Percentiles rank a stretch among this genome's conserved stretches.
These are phyloP conservation scores for Thelonectria blattea DNA, from an alignment of 2,329 filamentous ascomycete species.

Conservation along the genomic window DNA sequence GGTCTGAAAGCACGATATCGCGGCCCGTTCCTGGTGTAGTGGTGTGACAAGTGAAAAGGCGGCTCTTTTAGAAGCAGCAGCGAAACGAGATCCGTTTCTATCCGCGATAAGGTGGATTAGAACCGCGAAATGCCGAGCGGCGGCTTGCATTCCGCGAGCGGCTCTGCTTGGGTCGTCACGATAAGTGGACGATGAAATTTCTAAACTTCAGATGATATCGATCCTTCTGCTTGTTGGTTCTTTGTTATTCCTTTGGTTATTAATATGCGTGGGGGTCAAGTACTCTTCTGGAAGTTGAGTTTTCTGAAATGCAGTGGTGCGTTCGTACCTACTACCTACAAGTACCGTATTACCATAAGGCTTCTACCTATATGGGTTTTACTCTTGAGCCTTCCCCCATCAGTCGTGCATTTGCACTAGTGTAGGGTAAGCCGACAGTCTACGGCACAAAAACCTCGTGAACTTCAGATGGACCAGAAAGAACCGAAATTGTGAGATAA, in stretches of 20 bases:
- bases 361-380: no score
- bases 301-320: no score
- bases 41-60: constrained; percentile 3
- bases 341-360: no score
- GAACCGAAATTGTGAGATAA: no score
- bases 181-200: background rate
- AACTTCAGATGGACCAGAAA: no score
- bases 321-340: no score
- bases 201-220: background rate
- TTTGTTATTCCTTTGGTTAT: background rate
- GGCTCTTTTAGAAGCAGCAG: background rate
- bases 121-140: constrained; percentile 4
- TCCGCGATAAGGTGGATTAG: constrained; percentile 8
- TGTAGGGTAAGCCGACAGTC: no score
- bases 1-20: constrained; percentile 6
- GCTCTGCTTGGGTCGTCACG: background rate
- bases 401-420: no score
- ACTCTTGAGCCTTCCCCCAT: no score
- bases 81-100: constrained; percentile 2
- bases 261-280: no score
- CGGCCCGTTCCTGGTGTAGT: constrained; percentile 1
- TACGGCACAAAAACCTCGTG: no score
- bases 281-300: no score
- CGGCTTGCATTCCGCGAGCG: constrained; percentile 14
- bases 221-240: background rate